Percentiles rank a stretch among this genome's conserved stretches.
Conservation (phyloP, 75 land plant genomes). For the Azolla pinnata region DNA sequence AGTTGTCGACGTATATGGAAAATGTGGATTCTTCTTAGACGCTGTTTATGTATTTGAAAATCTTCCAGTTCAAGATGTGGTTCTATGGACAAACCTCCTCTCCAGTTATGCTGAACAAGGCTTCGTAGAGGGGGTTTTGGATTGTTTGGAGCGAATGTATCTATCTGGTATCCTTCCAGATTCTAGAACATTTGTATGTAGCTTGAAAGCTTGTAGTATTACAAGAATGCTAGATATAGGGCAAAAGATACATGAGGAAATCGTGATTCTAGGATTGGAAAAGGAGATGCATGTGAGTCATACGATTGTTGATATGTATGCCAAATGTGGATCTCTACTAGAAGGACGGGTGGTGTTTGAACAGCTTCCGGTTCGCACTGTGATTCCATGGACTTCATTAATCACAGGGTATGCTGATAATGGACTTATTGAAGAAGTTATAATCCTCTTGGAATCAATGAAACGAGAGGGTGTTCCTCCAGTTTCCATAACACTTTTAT, state of each 20-base stretch:
- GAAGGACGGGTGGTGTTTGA: not conserved
- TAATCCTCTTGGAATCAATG: conserved; percentile 4
- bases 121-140: not conserved
- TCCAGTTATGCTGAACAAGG: conserved; percentile 28
- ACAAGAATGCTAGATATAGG: not conserved
- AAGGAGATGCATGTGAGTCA: not conserved
- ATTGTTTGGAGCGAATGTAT: conserved; percentile 10
- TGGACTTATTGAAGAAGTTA: conserved; percentile 1
- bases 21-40: conserved; percentile 26
- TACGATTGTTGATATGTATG: conserved; percentile 5
- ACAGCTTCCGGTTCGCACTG: not conserved
- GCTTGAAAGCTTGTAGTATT: conserved; percentile 8
- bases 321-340: not conserved
- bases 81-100: conserved; percentile 32
- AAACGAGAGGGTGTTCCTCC: conserved; percentile 1
- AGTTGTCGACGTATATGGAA: conserved; percentile 36
- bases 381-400: conserved; percentile 8
- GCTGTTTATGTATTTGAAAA: conserved; percentile 27
- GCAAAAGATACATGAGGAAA: not conserved
- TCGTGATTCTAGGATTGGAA: not conserved
- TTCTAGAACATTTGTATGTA: conserved; percentile 6
- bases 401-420: conserved; percentile 9
- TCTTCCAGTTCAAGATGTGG: conserved; percentile 23
- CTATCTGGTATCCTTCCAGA: conserved; percentile 7
- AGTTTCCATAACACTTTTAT: not conserved